phyloP scores from a whole-genome alignment of 805 yeast species.

The Suhomyces canberraensis region DNA sequence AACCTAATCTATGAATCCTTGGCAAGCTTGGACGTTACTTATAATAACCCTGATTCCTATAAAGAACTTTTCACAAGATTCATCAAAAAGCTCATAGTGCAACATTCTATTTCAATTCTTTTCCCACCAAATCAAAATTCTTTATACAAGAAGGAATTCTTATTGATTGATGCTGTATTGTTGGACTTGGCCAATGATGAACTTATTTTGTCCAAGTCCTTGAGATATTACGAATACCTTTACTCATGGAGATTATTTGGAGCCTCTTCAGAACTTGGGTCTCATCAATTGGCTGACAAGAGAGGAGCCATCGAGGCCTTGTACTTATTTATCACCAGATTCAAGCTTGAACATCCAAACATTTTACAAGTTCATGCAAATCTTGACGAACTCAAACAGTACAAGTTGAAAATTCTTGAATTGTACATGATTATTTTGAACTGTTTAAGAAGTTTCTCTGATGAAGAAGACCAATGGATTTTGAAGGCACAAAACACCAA shows the following conservation, averaged over 20 bases:
- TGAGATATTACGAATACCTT: conserved; percentile 34
- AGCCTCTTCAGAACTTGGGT: conserved; percentile 9
- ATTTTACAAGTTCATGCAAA: conserved; percentile 9
- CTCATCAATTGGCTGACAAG: conserved; percentile 24
- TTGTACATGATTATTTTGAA: conserved; percentile 41
- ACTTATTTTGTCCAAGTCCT: conserved; percentile 25
- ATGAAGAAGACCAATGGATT: conserved; percentile 38
- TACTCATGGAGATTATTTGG: conserved; percentile 42
- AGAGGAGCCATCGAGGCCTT: conserved; percentile 45
- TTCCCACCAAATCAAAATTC: conserved; percentile 18
- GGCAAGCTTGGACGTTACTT: conserved; percentile 9
- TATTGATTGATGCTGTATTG: conserved; percentile 32
- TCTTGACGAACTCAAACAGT: conserved; percentile 26
- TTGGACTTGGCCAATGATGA: conserved; percentile 32
- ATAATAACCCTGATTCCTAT: conserved; percentile 8
- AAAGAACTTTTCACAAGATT: conserved; percentile 21
- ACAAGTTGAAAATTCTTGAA: conserved; percentile 39
- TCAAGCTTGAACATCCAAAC: conserved; percentile 23
- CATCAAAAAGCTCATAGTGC: conserved; percentile 23
- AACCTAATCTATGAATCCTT: conserved; percentile 19
- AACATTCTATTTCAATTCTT: conserved; percentile 18
- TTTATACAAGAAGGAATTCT: conserved; percentile 23
- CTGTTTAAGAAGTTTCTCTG: conserved; percentile 31
- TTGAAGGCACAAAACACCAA: conserved; percentile 17
- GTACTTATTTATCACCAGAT: conserved; percentile 35